Conservation (phyloP, 176 grass and related monocot species). For the Oryza meridionalis region DNA sequence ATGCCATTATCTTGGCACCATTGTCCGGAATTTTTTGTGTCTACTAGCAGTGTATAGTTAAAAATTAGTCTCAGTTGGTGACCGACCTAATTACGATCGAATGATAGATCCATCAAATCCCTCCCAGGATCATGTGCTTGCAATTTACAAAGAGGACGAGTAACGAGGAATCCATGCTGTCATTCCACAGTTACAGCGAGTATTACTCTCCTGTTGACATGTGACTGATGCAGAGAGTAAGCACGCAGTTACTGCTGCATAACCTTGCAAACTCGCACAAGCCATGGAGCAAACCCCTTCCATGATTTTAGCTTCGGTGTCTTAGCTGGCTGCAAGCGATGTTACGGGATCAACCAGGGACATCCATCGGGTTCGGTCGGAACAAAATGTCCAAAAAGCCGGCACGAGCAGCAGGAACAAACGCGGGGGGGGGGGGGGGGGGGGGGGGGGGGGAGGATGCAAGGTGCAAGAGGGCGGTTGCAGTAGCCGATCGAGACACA, state of each 20-base stretch:
- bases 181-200: background rate
- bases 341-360: background rate
- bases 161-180: background rate
- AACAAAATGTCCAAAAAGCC: background rate
- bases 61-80: constrained; percentile 29
- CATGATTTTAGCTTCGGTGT: background rate
- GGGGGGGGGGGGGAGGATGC: background rate
- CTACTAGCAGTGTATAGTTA: background rate
- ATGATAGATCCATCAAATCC: constrained; percentile 27
- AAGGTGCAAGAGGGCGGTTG: background rate
- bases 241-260: background rate
- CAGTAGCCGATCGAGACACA: background rate
- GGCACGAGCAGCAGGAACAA: background rate
- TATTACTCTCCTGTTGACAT: too few relatives aligned
- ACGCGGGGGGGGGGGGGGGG: too few relatives aligned
- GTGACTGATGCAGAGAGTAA: background rate
- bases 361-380: background rate
- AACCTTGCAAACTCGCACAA: too few relatives aligned
- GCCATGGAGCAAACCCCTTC: background rate
- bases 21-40: background rate
- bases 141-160: background rate
- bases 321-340: background rate
- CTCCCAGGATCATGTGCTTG: background rate
- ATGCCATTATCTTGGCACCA: background rate
- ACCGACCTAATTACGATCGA: constrained; percentile 7